phyloP scores from a whole-genome alignment of 2,329 filamentous ascomycete genomes.

The Aspergillus brasiliensis region DNA sequence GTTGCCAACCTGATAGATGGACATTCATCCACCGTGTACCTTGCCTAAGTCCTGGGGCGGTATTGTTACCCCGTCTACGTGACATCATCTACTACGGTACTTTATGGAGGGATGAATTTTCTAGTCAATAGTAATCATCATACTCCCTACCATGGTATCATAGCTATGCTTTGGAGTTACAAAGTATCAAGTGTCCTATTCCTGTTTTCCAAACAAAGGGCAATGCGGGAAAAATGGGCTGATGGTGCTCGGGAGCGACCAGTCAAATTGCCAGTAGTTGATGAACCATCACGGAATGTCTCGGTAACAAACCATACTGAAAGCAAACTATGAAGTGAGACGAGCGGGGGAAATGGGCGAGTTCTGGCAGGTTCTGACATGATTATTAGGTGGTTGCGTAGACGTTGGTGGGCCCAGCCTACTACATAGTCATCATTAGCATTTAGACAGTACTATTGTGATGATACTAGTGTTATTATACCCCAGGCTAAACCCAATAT shows the following conservation, averaged over 20 bases:
- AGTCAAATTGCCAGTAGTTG: neutral
- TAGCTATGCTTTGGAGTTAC: neutral
- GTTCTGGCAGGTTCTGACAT: neutral
- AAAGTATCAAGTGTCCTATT: neutral
- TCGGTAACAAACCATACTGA: slow-evolving; percentile 3
- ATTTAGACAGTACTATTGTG: neutral
- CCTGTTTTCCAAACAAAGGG: neutral
- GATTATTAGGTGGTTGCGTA: neutral
- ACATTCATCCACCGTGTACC: neutral
- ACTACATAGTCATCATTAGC: neutral
- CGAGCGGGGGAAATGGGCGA: neutral
- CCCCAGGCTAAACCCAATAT: neutral
- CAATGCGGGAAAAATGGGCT: neutral
- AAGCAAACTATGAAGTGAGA: neutral
- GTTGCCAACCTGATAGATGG: neutral
- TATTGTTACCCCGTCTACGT: slow-evolving; percentile 8
- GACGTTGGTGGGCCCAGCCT: neutral
- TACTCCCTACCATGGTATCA: neutral
- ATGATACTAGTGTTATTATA: neutral
- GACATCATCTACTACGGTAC: slow-evolving; percentile 5
- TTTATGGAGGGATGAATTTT: neutral
- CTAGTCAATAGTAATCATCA: no score
- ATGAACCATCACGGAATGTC: slow-evolving; percentile 5
- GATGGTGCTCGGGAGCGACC: neutral
- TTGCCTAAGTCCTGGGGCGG: slow-evolving; percentile 1